Evolutionary conservation across 352 stramenopile genomes (phyloP), one percentile per base, ranked within the genome.

Genomic region (Pythium sp.): DNA sequence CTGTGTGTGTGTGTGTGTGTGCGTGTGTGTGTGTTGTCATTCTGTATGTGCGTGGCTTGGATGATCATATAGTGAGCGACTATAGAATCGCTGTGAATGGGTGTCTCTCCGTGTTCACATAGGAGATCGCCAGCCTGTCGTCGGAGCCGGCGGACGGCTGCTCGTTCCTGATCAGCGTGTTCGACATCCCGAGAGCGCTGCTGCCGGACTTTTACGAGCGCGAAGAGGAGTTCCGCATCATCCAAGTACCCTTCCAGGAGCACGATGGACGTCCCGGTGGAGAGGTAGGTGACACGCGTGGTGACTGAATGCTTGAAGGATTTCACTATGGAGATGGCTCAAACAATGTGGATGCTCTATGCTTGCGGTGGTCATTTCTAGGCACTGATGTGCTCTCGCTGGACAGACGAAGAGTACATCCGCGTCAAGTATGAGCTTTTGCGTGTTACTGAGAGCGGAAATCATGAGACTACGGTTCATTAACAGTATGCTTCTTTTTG

Each of bases 91-190:
- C 20, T 20, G 20, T 28, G 14, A 5, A 38, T 58, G 26, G 9
- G 24, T 62, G 4, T 15, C 15, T 46, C 38, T 32, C 28, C 28
- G 28, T 38, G 34, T 12, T 38, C 41, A 8, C 41, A 49, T 6
- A 97, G 73, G 92, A 98, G 75, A 97, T 98, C 46, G 89, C 89
- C 36, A 97, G 89, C 67, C 75, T 97, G 32, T 95, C 83, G 24
- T 82, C 85, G 3, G 92, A 97, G 73, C 75, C 72, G 2, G 76
- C 74, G 22, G 56, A 68, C 9, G 90, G 77, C 49, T 81, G 69
- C 54, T 77, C 74, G 46, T 92, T 96, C 67, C 70, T 91, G 8
- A 84, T 89, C 34, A 91, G 80, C 54, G 83, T 92, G 32, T 91
- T 92, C 53, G 79, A 92, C 64, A 76, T 92, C 26, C 81, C 87